Percentiles rank a stretch among this genome's conserved stretches.
Evolutionary conservation across 2,329 filamentous ascomycete genomes (phyloP).

Genomic region (Thelonectria olida): DNA sequence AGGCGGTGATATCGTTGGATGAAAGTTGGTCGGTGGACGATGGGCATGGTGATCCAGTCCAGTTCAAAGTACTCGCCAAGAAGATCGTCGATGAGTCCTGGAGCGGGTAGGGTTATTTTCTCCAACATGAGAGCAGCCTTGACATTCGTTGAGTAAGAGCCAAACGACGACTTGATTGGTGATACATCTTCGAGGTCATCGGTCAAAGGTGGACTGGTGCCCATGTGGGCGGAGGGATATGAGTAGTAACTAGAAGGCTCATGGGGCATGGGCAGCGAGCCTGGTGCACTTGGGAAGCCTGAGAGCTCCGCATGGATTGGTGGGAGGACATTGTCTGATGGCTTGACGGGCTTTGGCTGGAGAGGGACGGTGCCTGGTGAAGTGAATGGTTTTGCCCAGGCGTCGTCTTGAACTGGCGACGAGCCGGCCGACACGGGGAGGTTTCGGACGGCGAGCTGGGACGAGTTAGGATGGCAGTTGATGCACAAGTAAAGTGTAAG

Average conservation of each 20-base stretch:
- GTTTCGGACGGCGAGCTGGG: slow-evolving; percentile 29
- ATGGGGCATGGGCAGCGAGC: slow-evolving; percentile 28
- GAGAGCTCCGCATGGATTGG: slow-evolving; percentile 34
- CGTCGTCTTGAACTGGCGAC: slow-evolving; percentile 32
- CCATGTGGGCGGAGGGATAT: slow-evolving; percentile 31
- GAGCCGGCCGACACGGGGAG: slow-evolving; percentile 28
- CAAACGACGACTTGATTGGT: slow-evolving; percentile 35
- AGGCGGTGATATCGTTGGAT: slow-evolving; percentile 39
- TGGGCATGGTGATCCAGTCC: slow-evolving; percentile 38
- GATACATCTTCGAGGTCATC: slow-evolving; percentile 39
- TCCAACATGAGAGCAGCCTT: slow-evolving; percentile 40
- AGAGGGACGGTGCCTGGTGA: slow-evolving; percentile 30
- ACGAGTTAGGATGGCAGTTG: slow-evolving; percentile 10
- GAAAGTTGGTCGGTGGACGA: slow-evolving; percentile 37
- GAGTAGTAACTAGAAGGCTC: slow-evolving; percentile 33
- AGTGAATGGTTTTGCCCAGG: slow-evolving; percentile 32
- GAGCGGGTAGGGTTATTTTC: slow-evolving; percentile 37
- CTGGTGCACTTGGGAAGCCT: slow-evolving; percentile 20
- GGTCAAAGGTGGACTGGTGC: slow-evolving; percentile 38
- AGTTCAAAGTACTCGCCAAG: slow-evolving; percentile 37
- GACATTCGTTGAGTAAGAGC: slow-evolving; percentile 41
- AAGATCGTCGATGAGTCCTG: slow-evolving; percentile 40
- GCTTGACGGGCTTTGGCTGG: slow-evolving; percentile 24
- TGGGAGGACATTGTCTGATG: slow-evolving; percentile 32
- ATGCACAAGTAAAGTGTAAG: background rate